phyloP scores from a whole-genome alignment of 805 yeast genomes.

The Sungouiozyma intestinalis region DNA sequence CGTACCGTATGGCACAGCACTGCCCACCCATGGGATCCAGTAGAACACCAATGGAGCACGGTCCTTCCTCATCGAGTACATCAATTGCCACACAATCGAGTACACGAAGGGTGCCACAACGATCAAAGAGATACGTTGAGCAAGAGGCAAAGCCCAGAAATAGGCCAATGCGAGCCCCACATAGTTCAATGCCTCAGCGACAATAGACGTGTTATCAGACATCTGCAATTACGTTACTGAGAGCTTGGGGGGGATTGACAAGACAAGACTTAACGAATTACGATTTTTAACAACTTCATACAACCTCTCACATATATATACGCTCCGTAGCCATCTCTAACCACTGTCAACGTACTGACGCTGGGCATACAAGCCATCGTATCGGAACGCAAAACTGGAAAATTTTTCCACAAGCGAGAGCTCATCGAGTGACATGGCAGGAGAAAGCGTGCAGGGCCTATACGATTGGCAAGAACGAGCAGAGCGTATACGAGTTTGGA shows the following conservation, averaged over 20 bases:
- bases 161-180: slow-evolving; percentile 11
- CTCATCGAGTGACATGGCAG: no score
- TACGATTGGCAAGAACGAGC: no score
- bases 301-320: neutral
- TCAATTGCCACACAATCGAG: slow-evolving; percentile 54
- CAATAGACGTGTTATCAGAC: slow-evolving; percentile 11
- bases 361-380: no score
- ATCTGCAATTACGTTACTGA: no score
- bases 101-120: slow-evolving; percentile 48
- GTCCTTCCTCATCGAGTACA: slow-evolving; percentile 64
- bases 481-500: no score
- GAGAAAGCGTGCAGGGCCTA: no score
- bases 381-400: no score
- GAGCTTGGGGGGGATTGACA: no score
- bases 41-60: slow-evolving; percentile 85
- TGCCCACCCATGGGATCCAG: slow-evolving; percentile 94
- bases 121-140: slow-evolving; percentile 29
- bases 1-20: slow-evolving; percentile 82
- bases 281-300: neutral
- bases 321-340: neutral
- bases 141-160: slow-evolving; percentile 28
- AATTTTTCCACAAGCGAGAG: neutral
- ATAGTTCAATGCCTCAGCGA: slow-evolving; percentile 11
- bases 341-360: neutral
- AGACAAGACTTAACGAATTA: neutral